Percentiles rank a stretch among this genome's conserved stretches.
phyloP scores from a whole-genome alignment of 228 moss, liverwort and hornwort species.

The Sphagnum fallax region DNA sequence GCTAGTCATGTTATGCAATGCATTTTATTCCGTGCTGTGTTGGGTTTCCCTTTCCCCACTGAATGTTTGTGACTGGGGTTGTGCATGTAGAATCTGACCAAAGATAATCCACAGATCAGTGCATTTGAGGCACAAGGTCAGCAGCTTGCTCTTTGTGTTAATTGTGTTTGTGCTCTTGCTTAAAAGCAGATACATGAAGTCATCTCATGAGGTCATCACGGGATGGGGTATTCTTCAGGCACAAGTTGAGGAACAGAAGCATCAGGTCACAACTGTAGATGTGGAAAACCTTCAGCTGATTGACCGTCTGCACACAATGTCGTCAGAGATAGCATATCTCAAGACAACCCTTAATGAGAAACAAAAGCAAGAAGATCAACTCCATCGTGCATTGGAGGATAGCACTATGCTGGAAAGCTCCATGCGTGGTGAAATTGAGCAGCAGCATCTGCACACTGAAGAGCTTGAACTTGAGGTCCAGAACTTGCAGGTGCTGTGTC shows the following conservation, averaged over 20 bases:
- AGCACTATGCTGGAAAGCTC: slow-evolving; percentile 82
- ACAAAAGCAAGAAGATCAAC: slow-evolving; percentile 79
- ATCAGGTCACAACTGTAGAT: slow-evolving; percentile 90
- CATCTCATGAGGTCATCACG: neutral
- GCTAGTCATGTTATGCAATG: too few relatives aligned
- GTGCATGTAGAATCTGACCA: too few relatives aligned
- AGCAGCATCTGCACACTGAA: slow-evolving; percentile 62
- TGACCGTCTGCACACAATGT: slow-evolving; percentile 90
- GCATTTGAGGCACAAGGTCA: too few relatives aligned
- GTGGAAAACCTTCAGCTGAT: slow-evolving; percentile 97
- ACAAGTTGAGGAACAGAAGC: slow-evolving; percentile 89
- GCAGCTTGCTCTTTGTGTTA: too few relatives aligned
- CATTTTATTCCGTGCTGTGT: too few relatives aligned
- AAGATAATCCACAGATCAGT: too few relatives aligned
- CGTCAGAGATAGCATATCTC: slow-evolving; percentile 90
- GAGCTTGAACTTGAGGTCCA: slow-evolving; percentile 75
- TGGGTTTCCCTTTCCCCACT: too few relatives aligned
- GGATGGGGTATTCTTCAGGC: slow-evolving; percentile 37
- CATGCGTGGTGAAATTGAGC: slow-evolving; percentile 90
- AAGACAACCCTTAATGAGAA: slow-evolving; percentile 75
- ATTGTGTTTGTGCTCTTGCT: too few relatives aligned
- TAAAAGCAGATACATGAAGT: too few relatives aligned
- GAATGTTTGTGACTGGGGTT: too few relatives aligned
- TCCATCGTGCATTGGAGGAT: slow-evolving; percentile 83
- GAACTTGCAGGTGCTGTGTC: slow-evolving; percentile 55